Evolutionary conservation across 2,329 filamentous ascomycete genomes (phyloP), one percentile per base, ranked within the genome.

Genomic region (Lachnellula hyalina): DNA sequence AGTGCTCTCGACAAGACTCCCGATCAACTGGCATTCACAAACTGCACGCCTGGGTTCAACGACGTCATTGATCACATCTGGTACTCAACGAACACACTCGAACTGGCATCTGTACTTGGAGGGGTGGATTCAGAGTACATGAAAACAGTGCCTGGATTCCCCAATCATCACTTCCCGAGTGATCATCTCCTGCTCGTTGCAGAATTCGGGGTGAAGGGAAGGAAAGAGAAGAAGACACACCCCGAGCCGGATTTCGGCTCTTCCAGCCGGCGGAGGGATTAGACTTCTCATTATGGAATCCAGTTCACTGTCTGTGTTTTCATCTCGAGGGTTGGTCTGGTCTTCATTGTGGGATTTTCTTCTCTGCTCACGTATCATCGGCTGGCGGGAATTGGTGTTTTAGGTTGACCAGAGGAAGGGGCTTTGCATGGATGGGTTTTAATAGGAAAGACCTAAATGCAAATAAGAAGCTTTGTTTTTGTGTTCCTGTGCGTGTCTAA

Each of bases 31-130:
- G 84, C 85, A 4, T 99, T 96, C 71, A 99, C 94, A 47, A 99
- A 99, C 73, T 99, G 97, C 73, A 95, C 91, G 14, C 92, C 94
- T 1, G 84, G 85, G n/a, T 99, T 96, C 74, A 83, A 84, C 50
- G 92, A 91, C 59, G 89, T 95, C 54, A 88, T 99, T 63, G 94
- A 99, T 71, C 96, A 97, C 72, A 90, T 99, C 66, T 97, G 92
- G 91, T 99, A 96, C 73, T 92, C 91, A 54, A 93, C 90, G 4
- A 89, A 86, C 65, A 76, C 81, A 41, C 75, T 90, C 51, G 82
- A 86, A 63, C 84, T 87, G 36, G 82, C 80, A 5, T 82, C 81
- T 34, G 71, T 89, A 45, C 78, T 89, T 25, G 86, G 86, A 48
- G 81, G 87, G 60, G 83, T 89, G 46, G 86, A 90, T 70, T 80